Base-by-base conservation (phyloP, 176 grass and related monocot genomes). In the Thalia dealbata region DNA sequence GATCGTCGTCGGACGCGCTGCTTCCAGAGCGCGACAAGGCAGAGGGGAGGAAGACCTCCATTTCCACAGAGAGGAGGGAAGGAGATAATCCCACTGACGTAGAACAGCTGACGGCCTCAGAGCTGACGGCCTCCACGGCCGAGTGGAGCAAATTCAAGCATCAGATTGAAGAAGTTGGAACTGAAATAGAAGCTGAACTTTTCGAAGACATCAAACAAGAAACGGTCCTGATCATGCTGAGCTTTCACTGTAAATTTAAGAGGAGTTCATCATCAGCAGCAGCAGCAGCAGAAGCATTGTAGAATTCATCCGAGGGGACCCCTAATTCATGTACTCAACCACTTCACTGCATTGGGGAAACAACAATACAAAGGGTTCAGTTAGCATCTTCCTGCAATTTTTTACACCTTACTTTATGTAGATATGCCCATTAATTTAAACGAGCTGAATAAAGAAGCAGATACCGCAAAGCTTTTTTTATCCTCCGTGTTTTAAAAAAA, bases 121-220 rank as follows among this genome's bases (percentile, higher is more conserved):
- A 73, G 28, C 14, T 56, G 26, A 32, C 50, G 5, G 19, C 28
- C 26, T 73, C 50, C 10, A 35, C 18, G 28, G 19, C 6, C 1
- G 28, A 58, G 14, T 73, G 71, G 71, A 55, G 8, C 5, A 7
- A 12, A 27, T 73, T 73, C 71, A 50, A 56, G 27, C 27, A 16
- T 56, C 50, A 73, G 27, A 14, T 38, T 28, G 41, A 3, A n/a
- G 71, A 35, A 45, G 22, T 56, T 32, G 71, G 25, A 21, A 35
- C 35, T 6, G 71, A 73, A 9, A 56, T 73, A 14, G 71, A 58
- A 56, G 15, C 50, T 35, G 23, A 7, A 28, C 27, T 73, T 35
- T 73, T 58, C 21, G 71, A 58, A 58, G 50, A 56, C 10, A 56
- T 73, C 50, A 38, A 32, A 73, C 51, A 73, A 73, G 71, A 73